Base-by-base conservation (phyloP, 106 monocot species). In the Iris macrosiphon region DNA sequence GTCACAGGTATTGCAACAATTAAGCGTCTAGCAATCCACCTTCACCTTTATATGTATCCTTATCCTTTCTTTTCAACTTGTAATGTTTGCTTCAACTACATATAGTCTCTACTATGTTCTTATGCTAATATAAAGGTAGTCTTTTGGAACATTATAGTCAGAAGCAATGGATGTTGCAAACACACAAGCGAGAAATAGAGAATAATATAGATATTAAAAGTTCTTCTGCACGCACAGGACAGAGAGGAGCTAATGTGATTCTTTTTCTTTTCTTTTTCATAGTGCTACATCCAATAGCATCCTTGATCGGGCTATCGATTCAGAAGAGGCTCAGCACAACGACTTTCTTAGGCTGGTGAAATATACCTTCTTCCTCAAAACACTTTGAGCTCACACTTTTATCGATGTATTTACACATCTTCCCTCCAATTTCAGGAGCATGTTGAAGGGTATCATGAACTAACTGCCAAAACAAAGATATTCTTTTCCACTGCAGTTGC, bases 201-300 rank as follows among this genome's bases (percentile, higher is more conserved):
- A 4, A 40, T 9, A 40, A 40, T 40, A 45, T 37, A 56, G 39
- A 0, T 9, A 40, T 40, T 11, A 15, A 40, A 40, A 2, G 39
- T 15, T 45, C 18, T 12, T n/a, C n/a, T n/a, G n/a, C n/a, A n/a
- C n/a, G n/a, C n/a, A n/a, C n/a, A n/a, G n/a, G n/a, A n/a, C n/a
- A 7, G 1, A 8, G 11, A n/a, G n/a, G n/a, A n/a, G n/a, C n/a
- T n/a, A n/a, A n/a, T n/a, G n/a, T n/a, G n/a, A n/a, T n/a, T n/a
- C n/a, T n/a, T n/a, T n/a, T n/a, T n/a, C n/a, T n/a, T 57, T 47
- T 4, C 1, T 51, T 51, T 51, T 51, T 51, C 13, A 29, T 52
- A 52, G 52, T 52, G 52, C 52, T 16, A 52, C 30, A 52, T 52
- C 52, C n/a, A 52, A 52, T 31, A 52, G 52, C 52, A 52, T 52